These are phyloP conservation scores for Ensete glaucum DNA, from an alignment of 176 grass and related monocot species.

Conservation along the genomic window DNA sequence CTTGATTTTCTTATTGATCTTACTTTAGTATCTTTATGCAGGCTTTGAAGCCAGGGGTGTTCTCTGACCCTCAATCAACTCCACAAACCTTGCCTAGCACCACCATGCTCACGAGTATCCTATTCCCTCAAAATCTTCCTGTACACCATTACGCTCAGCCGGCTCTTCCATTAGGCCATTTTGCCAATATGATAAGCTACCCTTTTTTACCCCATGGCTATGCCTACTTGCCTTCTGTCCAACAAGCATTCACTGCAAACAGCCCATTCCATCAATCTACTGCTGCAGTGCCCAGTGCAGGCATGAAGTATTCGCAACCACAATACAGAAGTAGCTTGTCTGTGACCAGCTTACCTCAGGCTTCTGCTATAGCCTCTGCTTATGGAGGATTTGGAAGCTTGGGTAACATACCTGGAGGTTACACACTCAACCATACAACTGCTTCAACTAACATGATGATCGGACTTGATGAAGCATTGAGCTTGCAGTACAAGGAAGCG, in stretches of 20 bases:
- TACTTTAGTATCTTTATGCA: constrained; percentile 24
- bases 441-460: constrained; percentile 42
- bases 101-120: constrained; percentile 33
- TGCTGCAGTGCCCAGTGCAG: constrained; percentile 48
- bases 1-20: too few species aligned
- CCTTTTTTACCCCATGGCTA: constrained; percentile 77
- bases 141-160: constrained; percentile 92
- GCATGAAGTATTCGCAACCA: constrained; percentile 75
- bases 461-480: constrained; percentile 73
- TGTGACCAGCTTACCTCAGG: constrained; percentile 53
- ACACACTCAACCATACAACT: constrained; percentile 48
- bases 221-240: constrained; percentile 68
- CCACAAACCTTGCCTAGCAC: constrained; percentile 47
- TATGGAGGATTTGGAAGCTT: constrained; percentile 83
- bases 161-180: constrained; percentile 61
- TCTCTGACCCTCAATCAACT: constrained; percentile 48
- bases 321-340: constrained; percentile 78
- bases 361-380: constrained; percentile 51
- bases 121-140: constrained; percentile 69
- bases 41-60: constrained; percentile 61
- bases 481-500: constrained; percentile 69
- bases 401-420: constrained; percentile 55
- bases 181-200: constrained; percentile 82
- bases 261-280: constrained; percentile 78
- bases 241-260: constrained; percentile 75